Conservation (phyloP, 768 basidiomycete species). For the Auricularia auricula-judae region DNA sequence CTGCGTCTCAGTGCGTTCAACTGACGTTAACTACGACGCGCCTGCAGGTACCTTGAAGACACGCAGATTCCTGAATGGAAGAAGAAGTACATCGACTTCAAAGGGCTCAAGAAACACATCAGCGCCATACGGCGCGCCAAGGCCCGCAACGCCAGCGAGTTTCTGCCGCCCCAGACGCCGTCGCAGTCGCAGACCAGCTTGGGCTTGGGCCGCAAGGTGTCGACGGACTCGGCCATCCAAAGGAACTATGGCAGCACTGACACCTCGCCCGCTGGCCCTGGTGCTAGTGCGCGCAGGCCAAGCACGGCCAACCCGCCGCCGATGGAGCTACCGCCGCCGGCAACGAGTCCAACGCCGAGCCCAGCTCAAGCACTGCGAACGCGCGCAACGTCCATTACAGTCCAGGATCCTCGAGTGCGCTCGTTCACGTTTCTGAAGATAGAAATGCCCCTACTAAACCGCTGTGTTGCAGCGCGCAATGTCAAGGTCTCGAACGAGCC, state of each 20-base stretch:
- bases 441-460: background rate
- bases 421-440: background rate
- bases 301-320: background rate
- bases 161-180: background rate
- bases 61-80: constrained; percentile 74
- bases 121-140: constrained; percentile 36
- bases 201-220: background rate
- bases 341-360: background rate
- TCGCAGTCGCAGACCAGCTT: background rate
- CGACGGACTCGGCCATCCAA: background rate
- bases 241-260: constrained; percentile 9
- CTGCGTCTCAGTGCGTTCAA: too few relatives aligned
- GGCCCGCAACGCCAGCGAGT: background rate
- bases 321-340: background rate
- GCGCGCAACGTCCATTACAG: background rate
- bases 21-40: background rate
- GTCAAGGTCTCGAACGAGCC: background rate
- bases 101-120: constrained; percentile 57
- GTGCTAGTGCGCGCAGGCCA: background rate
- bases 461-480: background rate
- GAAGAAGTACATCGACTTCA: constrained; percentile 63
- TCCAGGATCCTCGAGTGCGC: background rate
- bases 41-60: constrained; percentile 52
- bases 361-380: background rate
- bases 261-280: background rate